These are phyloP conservation scores for Jamesozyma lodderae DNA, from an alignment of 805 yeast species.

Conservation along the genomic window DNA sequence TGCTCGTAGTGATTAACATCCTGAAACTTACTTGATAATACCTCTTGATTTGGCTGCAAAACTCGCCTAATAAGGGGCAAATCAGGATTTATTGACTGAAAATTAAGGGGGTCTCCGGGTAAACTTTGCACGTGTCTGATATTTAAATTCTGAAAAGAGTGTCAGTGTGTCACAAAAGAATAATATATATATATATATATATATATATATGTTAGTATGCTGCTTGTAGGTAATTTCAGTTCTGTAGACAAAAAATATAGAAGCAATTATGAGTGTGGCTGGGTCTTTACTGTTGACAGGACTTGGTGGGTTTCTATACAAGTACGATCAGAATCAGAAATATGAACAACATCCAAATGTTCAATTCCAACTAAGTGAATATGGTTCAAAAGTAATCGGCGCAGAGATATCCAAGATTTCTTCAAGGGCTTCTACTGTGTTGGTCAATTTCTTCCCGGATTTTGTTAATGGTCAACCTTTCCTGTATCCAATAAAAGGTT, in stretches of 20 bases:
- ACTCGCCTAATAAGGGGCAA: too few species aligned
- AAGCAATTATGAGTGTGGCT: slow-evolving; percentile 26
- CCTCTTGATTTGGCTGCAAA: too few species aligned
- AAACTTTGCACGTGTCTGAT: too few species aligned
- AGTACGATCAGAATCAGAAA: slow-evolving; percentile 20
- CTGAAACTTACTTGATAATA: too few species aligned
- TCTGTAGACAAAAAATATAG: not conserved
- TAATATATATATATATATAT: too few species aligned
- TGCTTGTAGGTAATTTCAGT: not conserved
- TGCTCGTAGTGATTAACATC: too few species aligned
- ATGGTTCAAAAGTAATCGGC: slow-evolving; percentile 10
- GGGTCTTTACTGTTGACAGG: slow-evolving; percentile 25
- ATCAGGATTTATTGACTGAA: too few species aligned
- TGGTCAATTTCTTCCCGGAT: slow-evolving; percentile 18
- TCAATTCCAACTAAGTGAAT: slow-evolving; percentile 7
- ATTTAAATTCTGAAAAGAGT: too few species aligned
- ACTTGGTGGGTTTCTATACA: slow-evolving; percentile 23
- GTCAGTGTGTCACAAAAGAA: too few species aligned
- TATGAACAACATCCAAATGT: slow-evolving; percentile 15
- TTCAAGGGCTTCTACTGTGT: slow-evolving; percentile 7
- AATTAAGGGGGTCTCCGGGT: too few species aligned
- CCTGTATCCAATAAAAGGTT: slow-evolving; percentile 21
- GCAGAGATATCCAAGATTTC: slow-evolving; percentile 9
- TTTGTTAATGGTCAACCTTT: slow-evolving; percentile 18
- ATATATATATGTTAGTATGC: not conserved